phyloP scores from a whole-genome alignment of 768 basidiomycete genomes.

The Rhodosporidiobolus sp. region DNA sequence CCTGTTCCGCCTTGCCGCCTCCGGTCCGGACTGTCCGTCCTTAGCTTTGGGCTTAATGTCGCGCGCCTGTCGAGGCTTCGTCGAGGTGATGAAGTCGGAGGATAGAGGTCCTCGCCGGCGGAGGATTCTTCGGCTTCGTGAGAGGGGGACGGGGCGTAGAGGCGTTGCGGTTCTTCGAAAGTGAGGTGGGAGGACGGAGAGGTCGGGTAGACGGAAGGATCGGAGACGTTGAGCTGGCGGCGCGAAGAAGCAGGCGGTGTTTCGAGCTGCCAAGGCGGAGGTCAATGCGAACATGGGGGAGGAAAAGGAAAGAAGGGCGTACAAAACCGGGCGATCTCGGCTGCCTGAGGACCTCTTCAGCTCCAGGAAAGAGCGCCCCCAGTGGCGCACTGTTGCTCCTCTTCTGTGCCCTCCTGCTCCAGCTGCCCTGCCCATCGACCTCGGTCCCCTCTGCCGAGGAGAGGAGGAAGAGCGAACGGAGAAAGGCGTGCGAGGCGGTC shows the following conservation, averaged over 20 bases:
- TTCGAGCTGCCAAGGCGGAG: too few relatives aligned
- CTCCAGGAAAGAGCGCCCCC: not conserved
- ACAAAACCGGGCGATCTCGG: too few relatives aligned
- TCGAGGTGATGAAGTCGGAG: not conserved
- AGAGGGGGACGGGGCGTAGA: not conserved
- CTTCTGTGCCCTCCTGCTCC: not conserved
- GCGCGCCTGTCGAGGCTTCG: not conserved
- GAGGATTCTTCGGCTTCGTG: slow-evolving; percentile 3
- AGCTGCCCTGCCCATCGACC: too few relatives aligned
- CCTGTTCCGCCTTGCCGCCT: not conserved
- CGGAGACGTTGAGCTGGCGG: not conserved
- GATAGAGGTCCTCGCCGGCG: slow-evolving; percentile 14
- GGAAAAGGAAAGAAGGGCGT: too few relatives aligned
- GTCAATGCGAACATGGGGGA: too few relatives aligned
- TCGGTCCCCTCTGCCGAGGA: not conserved
- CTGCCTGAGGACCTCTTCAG: too few relatives aligned
- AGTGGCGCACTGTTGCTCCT: not conserved
- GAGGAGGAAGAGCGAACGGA: slow-evolving; percentile 12
- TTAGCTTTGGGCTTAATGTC: not conserved
- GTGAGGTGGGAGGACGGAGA: not conserved
- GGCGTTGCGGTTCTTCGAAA: not conserved
- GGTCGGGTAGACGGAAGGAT: not conserved
- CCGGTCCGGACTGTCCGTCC: not conserved
- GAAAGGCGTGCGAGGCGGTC: not conserved
- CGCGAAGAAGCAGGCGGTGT: not conserved